These are phyloP conservation scores for Bryoglossum gracile DNA, from an alignment of 495 filamentous ascomycete genomes.

Conservation along the genomic window DNA sequence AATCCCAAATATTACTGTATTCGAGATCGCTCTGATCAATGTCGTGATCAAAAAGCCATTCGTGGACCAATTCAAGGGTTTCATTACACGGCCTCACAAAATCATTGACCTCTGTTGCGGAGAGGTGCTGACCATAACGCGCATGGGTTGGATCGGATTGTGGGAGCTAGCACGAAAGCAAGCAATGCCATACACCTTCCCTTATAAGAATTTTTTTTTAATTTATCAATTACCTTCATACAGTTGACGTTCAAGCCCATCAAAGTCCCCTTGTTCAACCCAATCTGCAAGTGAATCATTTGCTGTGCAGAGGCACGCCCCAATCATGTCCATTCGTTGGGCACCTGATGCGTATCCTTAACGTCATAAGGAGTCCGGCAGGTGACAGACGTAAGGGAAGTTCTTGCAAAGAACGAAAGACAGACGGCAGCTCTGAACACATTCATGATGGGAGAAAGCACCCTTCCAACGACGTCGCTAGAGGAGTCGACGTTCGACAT, in stretches of 20 bases:
- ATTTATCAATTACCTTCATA: constrained; percentile 34
- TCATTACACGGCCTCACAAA: constrained; percentile 29
- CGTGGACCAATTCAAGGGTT: constrained; percentile 32
- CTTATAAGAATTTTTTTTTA: neutral
- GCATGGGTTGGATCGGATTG: constrained; percentile 32
- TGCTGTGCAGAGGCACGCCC: constrained; percentile 32
- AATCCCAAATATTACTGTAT: constrained; percentile 38
- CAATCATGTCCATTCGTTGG: constrained; percentile 36
- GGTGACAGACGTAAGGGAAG: neutral
- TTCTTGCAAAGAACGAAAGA: neutral
- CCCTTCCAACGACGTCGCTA: neutral
- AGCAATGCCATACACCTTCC: neutral
- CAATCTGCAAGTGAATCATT: constrained; percentile 41
- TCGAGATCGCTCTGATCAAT: constrained; percentile 33
- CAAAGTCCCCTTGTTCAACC: constrained; percentile 42
- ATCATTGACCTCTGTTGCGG: constrained; percentile 28
- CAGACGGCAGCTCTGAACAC: neutral
- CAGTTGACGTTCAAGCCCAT: constrained; percentile 39
- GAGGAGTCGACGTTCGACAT: no score
- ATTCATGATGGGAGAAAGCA: neutral
- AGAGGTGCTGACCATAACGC: constrained; percentile 38
- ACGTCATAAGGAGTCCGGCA: constrained; percentile 35
- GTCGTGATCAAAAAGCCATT: constrained; percentile 41
- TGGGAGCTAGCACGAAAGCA: neutral
- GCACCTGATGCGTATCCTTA: constrained; percentile 44